These are phyloP conservation scores for Graphiopsis chlorocephala DNA, from an alignment of 2,329 filamentous ascomycete genomes.

Conservation along the genomic window DNA sequence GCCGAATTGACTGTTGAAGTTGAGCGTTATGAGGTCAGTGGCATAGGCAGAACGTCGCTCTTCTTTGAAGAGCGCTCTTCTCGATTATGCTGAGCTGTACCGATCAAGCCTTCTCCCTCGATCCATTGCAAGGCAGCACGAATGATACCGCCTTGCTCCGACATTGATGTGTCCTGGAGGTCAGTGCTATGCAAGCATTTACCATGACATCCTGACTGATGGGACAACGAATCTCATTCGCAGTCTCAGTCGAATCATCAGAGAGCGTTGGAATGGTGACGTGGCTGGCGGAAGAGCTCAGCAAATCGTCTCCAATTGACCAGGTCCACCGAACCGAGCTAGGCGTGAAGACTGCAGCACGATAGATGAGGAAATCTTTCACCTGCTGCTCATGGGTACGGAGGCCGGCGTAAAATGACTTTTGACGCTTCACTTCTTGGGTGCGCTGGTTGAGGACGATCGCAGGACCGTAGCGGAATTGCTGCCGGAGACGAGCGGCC, in stretches of 20 bases:
- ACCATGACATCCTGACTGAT: constrained; percentile 35
- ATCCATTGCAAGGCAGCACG: constrained; percentile 16
- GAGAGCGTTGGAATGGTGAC: background rate
- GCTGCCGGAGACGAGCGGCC: background rate
- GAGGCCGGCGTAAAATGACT: constrained; percentile 1
- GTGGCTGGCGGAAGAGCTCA: constrained; percentile 19
- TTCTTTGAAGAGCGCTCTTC: background rate
- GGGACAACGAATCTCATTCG: constrained; percentile 25
- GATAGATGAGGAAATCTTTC: constrained; percentile 29
- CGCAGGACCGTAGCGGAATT: background rate
- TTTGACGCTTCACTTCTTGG: background rate
- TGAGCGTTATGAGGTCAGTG: background rate
- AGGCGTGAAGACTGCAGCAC: constrained; percentile 19
- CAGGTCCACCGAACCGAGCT: constrained; percentile 26
- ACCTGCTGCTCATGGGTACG: constrained; percentile 27
- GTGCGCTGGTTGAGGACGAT: background rate
- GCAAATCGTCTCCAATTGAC: constrained; percentile 27
- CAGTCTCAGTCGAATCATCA: background rate
- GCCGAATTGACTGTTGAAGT: background rate
- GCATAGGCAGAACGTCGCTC: background rate
- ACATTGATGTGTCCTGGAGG: constrained; percentile 24
- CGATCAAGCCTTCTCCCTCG: background rate
- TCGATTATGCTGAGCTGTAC: background rate
- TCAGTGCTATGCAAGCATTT: constrained; percentile 35
- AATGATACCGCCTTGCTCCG: constrained; percentile 24